A percentile compares a stretch with the other conserved stretches of the same genome.
Conservation (phyloP, 2,329 filamentous ascomycete genomes). For the Fusarium palustre region DNA sequence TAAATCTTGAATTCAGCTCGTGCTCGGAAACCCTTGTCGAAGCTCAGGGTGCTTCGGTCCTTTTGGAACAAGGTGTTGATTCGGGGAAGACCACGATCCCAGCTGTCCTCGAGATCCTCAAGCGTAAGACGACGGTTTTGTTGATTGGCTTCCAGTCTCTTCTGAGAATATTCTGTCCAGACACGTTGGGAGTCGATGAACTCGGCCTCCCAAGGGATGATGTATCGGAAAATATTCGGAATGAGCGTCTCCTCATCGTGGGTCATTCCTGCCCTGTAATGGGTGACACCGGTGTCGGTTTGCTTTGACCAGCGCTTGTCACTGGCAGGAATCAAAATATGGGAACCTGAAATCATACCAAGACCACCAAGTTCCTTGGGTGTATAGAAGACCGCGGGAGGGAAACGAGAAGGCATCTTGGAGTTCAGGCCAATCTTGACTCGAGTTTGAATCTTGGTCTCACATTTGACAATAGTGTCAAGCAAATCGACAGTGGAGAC, state of each 20-base stretch:
- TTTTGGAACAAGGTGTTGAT: conserved; percentile 99
- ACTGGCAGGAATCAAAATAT: conserved; percentile 96
- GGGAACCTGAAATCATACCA: conserved; percentile 98
- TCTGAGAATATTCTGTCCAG: conserved; percentile 99
- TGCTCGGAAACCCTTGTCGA: conserved; percentile 97
- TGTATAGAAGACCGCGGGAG: conserved; percentile 97
- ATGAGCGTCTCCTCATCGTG: conserved; percentile 98
- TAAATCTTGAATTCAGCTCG: conserved; percentile 98
- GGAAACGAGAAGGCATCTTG: conserved; percentile 99
- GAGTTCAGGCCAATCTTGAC: conserved; percentile 99
- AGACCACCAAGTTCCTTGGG: conserved; percentile 97
- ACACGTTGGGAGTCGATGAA: conserved; percentile 99
- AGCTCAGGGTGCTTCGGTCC: conserved; percentile 94
- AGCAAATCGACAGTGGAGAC: conserved; percentile 94
- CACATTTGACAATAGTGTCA: conserved; percentile 98
- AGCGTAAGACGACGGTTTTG: conserved; percentile 95
- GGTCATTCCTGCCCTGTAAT: conserved; percentile 97
- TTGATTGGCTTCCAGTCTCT: conserved; percentile 95
- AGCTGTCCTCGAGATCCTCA: conserved; percentile 97
- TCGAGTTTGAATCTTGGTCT: conserved; percentile 98
- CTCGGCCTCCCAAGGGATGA: conserved; percentile 98
- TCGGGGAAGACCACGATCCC: conserved; percentile 95
- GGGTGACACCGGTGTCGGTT: conserved; percentile 95
- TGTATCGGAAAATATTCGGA: conserved; percentile 99
- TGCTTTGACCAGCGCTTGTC: conserved; percentile 99